Evolutionary conservation across 495 filamentous ascomycete species (phyloP).

Genomic region (Aspergillus baeticus): DNA sequence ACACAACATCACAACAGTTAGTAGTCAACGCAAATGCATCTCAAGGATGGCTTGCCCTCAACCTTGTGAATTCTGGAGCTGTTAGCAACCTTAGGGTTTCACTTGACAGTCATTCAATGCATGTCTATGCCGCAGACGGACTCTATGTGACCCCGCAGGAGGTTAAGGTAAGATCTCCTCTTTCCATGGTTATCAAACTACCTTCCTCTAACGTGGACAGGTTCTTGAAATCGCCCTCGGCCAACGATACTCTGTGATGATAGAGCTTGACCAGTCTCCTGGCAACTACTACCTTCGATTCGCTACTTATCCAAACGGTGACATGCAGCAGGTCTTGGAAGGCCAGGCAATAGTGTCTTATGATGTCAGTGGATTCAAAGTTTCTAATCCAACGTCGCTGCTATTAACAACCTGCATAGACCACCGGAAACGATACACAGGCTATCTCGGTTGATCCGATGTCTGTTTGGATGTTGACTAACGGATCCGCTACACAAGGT

Average conservation of each 20-base stretch:
- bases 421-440: not conserved
- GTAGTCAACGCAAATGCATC: not conserved
- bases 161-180: slow-evolving; percentile 16
- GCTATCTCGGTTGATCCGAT: slow-evolving; percentile 1
- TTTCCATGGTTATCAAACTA: not conserved
- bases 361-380: not conserved
- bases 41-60: slow-evolving; percentile 19
- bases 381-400: too few species aligned
- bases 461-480: slow-evolving; percentile 17
- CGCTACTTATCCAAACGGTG: slow-evolving; percentile 16
- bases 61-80: slow-evolving; percentile 21
- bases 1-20: slow-evolving; percentile 19
- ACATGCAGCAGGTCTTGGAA: slow-evolving; percentile 20
- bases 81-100: slow-evolving; percentile 16
- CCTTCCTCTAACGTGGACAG: slow-evolving; percentile 3
- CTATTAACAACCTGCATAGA: not conserved
- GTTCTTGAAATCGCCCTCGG: slow-evolving; percentile 18
- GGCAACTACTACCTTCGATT: slow-evolving; percentile 20
- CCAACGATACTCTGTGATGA: slow-evolving; percentile 25
- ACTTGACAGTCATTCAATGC: slow-evolving; percentile 22
- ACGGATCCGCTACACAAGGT: slow-evolving; percentile 7
- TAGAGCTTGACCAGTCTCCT: slow-evolving; percentile 19
- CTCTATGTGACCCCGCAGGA: slow-evolving; percentile 22
- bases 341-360: slow-evolving; percentile 16
- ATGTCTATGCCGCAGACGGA: slow-evolving; percentile 24